Evolutionary conservation across 805 yeast genomes (phyloP).

Genomic region (Alloascoidea hylecoeti): DNA sequence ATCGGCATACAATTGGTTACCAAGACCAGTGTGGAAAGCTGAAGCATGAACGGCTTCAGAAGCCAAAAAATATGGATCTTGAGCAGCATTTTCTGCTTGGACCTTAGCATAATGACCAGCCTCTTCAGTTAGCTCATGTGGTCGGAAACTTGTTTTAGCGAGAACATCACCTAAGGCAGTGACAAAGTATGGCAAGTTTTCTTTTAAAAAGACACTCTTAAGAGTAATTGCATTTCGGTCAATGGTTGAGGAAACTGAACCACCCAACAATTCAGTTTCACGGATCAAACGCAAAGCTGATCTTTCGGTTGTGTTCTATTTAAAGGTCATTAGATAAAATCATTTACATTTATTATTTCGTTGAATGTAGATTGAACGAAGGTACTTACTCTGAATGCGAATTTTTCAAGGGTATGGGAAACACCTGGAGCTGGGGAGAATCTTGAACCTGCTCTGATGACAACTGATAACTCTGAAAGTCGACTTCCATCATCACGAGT

Average conservation of each 20-base stretch:
- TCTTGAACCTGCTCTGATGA: constrained; percentile 81
- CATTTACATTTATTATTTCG: background rate
- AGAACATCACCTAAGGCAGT: constrained; percentile 64
- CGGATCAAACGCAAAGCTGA: constrained; percentile 89
- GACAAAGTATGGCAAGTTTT: constrained; percentile 85
- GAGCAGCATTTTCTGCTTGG: constrained; percentile 40
- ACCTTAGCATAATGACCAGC: constrained; percentile 66
- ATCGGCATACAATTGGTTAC: constrained; percentile 68
- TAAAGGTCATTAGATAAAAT: background rate
- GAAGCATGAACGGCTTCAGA: constrained; percentile 66
- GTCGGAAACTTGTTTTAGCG: constrained; percentile 57
- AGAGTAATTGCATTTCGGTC: constrained; percentile 79
- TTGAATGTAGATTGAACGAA: background rate
- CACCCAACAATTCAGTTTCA: constrained; percentile 91
- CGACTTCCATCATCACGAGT: constrained; percentile 49
- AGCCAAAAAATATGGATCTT: constrained; percentile 43
- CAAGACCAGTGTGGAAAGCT: constrained; percentile 80
- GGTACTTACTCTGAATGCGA: constrained; percentile 35
- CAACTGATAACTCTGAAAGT: constrained; percentile 65
- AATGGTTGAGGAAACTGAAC: constrained; percentile 50
- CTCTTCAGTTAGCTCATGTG: constrained; percentile 72
- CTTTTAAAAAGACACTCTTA: constrained; percentile 70
- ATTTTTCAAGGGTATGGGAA: constrained; percentile 75
- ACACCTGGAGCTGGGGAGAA: constrained; percentile 56
- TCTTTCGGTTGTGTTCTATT: constrained; percentile 60